A percentile compares a stretch with the other conserved stretches of the same genome.
Conservation (phyloP, 441 rosid species). For the Populus hybrid region DNA sequence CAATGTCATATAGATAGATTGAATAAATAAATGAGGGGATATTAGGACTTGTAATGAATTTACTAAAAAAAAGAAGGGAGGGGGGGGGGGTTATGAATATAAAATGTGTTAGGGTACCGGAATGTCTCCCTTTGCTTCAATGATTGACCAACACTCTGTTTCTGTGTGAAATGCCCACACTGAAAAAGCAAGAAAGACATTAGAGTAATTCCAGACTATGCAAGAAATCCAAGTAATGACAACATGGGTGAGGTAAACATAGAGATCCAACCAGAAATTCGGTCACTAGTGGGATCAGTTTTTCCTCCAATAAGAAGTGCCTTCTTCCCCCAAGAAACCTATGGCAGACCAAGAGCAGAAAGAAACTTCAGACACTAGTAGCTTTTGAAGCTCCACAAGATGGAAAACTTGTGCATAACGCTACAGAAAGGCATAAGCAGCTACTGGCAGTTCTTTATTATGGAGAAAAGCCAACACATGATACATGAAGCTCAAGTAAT, state of each 20-base stretch:
- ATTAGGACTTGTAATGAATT: background rate
- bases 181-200: slow-evolving; percentile 29
- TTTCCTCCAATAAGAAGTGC: slow-evolving; percentile 88
- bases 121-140: slow-evolving; percentile 96
- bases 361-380: slow-evolving; percentile 4
- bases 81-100: background rate
- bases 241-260: slow-evolving; percentile 5
- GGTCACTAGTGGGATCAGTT: slow-evolving; percentile 76
- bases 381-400: background rate
- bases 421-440: background rate
- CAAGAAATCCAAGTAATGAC: slow-evolving; percentile 9
- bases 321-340: slow-evolving; percentile 98
- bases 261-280: slow-evolving; percentile 65
- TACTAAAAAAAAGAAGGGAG: background rate
- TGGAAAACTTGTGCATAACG: background rate
- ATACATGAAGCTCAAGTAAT: background rate
- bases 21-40: slow-evolving; percentile 1
- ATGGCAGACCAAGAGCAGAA: slow-evolving; percentile 12
- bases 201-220: background rate
- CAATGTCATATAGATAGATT: background rate
- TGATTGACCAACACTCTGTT: slow-evolving; percentile 85
- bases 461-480: background rate
- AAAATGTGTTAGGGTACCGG: slow-evolving; percentile 50
- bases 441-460: background rate
- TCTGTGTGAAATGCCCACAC: slow-evolving; percentile 94